Conservation (phyloP, 768 basidiomycete species). For the Lentinula edodes region DNA sequence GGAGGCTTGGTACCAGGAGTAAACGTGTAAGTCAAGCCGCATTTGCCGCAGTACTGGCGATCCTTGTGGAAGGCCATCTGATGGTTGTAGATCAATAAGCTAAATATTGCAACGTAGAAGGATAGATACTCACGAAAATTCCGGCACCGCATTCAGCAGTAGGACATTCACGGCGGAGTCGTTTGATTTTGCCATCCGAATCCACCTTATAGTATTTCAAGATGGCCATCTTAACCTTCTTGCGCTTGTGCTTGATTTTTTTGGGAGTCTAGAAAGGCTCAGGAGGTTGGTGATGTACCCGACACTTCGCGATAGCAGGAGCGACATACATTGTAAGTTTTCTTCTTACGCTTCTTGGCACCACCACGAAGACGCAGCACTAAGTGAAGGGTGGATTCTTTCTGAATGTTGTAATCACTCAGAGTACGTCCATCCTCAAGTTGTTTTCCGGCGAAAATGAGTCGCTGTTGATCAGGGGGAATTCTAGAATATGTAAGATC, state of each 20-base stretch:
- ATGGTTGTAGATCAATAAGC: conserved; percentile 19
- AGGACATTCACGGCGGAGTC: conserved; percentile 95
- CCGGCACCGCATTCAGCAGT: conserved; percentile 79
- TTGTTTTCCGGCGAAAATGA: conserved; percentile 99
- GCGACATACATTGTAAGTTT: conserved; percentile 87
- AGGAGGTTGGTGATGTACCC: not conserved
- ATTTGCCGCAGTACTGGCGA: conserved; percentile 97
- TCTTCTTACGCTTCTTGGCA: conserved; percentile 99
- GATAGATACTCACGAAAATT: conserved; percentile 60
- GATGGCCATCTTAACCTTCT: conserved; percentile 99
- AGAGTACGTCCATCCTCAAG: conserved; percentile 98
- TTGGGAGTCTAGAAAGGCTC: conserved; percentile 71
- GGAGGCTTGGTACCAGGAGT: conserved; percentile 77
- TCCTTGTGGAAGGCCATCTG: conserved; percentile 99
- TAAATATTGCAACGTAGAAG: not conserved
- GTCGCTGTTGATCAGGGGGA: conserved; percentile 91
- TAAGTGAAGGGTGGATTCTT: conserved; percentile 97
- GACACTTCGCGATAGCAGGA: not conserved
- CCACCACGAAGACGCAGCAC: conserved; percentile 98
- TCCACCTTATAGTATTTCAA: conserved; percentile 99
- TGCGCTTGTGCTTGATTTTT: conserved; percentile 99
- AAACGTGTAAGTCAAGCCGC: conserved; percentile 84
- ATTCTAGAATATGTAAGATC: conserved; percentile 42
- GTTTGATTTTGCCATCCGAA: conserved; percentile 99
- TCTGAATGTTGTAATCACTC: conserved; percentile 97